Conservation (phyloP, 768 basidiomycete genomes). For the Tulasnella calospora region DNA sequence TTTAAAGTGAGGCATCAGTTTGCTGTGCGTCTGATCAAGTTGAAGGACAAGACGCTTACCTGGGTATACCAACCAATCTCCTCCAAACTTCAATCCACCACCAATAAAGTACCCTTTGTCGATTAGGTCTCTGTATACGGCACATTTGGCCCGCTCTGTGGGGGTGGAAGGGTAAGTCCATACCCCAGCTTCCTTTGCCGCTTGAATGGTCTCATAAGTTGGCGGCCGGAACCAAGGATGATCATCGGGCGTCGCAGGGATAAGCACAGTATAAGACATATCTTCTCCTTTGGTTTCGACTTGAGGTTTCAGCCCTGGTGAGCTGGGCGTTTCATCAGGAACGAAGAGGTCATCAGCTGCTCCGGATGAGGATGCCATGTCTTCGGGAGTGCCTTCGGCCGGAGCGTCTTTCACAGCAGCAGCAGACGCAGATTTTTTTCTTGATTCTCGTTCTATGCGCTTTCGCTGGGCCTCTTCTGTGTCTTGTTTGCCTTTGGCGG, state of each 20-base stretch:
- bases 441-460: constrained; percentile 52
- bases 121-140: constrained; percentile 76
- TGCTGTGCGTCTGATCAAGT: not conserved
- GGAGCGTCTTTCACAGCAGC: not conserved
- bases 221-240: constrained; percentile 64
- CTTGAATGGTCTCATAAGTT: constrained; percentile 52
- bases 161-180: constrained; percentile 70
- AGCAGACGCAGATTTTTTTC: constrained; percentile 28
- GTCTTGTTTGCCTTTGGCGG: constrained; percentile 32
- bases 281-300: not conserved
- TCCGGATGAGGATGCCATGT: not conserved
- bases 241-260: constrained; percentile 59
- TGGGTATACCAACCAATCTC: constrained; percentile 94
- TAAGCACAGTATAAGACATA: constrained; percentile 36
- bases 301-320: not conserved
- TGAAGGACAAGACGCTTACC: constrained; percentile 46
- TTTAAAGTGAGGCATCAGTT: not conserved
- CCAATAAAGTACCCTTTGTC: constrained; percentile 83
- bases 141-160: constrained; percentile 67
- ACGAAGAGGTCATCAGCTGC: not conserved
- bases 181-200: constrained; percentile 61
- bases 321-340: not conserved
- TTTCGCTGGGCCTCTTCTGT: constrained; percentile 64
- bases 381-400: not conserved
- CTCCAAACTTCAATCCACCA: constrained; percentile 88